Base-by-base conservation (phyloP, 1,284 basidiomycete species). In the Cutaneotrichosporon cutaneum region DNA sequence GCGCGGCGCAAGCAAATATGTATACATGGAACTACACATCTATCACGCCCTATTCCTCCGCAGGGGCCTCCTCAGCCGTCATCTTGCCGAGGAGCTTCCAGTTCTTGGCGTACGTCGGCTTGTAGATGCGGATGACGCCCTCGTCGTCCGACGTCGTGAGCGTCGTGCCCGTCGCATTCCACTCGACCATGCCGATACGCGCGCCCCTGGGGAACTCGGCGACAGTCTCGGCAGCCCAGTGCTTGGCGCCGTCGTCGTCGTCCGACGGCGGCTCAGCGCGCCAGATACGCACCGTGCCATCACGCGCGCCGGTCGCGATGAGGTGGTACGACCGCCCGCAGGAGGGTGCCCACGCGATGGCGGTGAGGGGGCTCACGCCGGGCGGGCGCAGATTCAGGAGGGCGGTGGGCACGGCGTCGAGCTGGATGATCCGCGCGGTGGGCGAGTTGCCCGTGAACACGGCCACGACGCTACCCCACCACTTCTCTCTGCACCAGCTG, bases 301-400 rank as follows among this genome's bases (percentile, higher is more conserved):
- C 93, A 44, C 92, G 82, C 42, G 87, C 83, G 7, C 92, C 94
- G 0, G 92, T 90, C 2, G 94, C 94, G 65, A 96, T 83, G 51
- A 95, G 86, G 72, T 96, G 94, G 77, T 93, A 94, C 1, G 90
- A 90, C 24, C 92, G 84, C 1, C 94, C 94, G 68, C 91, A 94
- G 0, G 88, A 88, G 1, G 94, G 90, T 1, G 94, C 92, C 92
- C 93, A 97, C 5, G 91, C 83, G 47, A 96, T 84, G 27, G 87
- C 87, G 0, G 88, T 90, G 57, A 94, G 84, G 2, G 92, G 73
- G 42, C 60, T 65, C 14, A 71, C 59, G 4, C 66, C 58, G 2
- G 62, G 24, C 39, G 76, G 73, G 56, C 67, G 66, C 55, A 80
- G 75, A 68, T 68, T 68, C 33, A 76, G 74, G 56, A 77, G 66